These are phyloP conservation scores for Cryphonectria radicalis DNA, from an alignment of 2,329 filamentous ascomycete species.

Conservation along the genomic window DNA sequence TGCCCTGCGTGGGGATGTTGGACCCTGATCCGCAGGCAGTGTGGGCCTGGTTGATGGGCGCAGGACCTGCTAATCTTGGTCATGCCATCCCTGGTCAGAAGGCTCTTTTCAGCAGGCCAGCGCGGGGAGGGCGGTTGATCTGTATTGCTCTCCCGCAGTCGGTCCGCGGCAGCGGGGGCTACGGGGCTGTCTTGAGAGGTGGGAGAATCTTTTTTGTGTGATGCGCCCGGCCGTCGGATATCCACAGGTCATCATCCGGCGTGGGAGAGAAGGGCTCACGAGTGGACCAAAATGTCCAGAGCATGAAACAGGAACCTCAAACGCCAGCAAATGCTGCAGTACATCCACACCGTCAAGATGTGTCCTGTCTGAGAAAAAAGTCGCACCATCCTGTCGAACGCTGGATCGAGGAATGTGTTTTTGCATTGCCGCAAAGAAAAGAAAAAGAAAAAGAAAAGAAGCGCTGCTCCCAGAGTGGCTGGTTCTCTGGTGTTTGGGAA, in stretches of 20 bases:
- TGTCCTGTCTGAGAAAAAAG: background rate
- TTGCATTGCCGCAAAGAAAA: background rate
- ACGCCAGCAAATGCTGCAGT: conserved; percentile 21
- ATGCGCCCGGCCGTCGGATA: conserved; percentile 22
- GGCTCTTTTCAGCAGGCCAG: conserved; percentile 7
- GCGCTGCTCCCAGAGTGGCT: background rate
- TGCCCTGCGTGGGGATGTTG: background rate
- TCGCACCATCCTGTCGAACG: conserved; percentile 8
- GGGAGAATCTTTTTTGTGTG: conserved; percentile 6
- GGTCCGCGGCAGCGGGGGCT: conserved; percentile 7
- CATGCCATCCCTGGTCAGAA: conserved; percentile 10
- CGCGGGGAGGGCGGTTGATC: conserved; percentile 18
- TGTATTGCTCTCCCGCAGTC: conserved; percentile 17
- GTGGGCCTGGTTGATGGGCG: conserved; percentile 14
- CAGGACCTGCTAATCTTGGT: conserved; percentile 3
- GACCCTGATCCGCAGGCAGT: conserved; percentile 1
- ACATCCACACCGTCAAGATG: conserved; percentile 20
- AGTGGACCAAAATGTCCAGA: conserved; percentile 1
- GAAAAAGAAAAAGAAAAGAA: background rate
- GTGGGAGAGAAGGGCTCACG: background rate
- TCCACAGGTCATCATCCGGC: conserved; percentile 11
- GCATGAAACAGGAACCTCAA: conserved; percentile 14
- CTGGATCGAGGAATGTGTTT: background rate
- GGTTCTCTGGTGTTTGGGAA: conserved; percentile 2
- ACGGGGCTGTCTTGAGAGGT: background rate